Base-by-base conservation (phyloP, 257 asterid species). In the Thymus mandschuricus region DNA sequence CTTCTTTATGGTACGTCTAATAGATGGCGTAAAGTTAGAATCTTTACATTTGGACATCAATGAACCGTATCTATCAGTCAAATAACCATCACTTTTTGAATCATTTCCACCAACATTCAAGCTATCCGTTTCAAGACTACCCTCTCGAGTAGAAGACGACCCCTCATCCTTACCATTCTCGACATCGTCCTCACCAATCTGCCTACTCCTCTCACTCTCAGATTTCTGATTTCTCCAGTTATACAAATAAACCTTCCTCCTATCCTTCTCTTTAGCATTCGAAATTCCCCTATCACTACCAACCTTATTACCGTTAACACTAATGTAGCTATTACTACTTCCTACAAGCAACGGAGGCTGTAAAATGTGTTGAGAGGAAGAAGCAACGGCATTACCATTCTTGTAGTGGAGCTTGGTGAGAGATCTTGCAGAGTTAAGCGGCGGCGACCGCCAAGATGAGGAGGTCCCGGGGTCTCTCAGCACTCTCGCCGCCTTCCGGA, bases 391-490 rank as follows among this genome's bases (percentile, higher is more conserved):
- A 49, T 78, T 78, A 83, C 85, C 84, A 63, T 68, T 70, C 77
- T 84, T 83, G 75, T 80, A 86, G 70, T 91, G 95, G 38, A 84
- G 87, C 73, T 83, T 87, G 10, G 90, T 83, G 5, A 82, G 84
- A 63, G 99, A 89, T 95, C 96, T 83, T 10, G 92, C 85, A 3
- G 96, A 84, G 73, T 78, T 82, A 2, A 84, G 71, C 11, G 97
- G 70, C 70, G 70, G 98, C 2, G 97, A 88, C 80, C 94, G 84
- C 97, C 96, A 88, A 29, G 97, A 81, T 8, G 96, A 86, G 40
- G 92, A 86, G 66, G 99, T 95, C 10, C 97, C 98, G 30, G 99
- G 99, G 80, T 95, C 99, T 71, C 91, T 83, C 4, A 95, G 81
- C 62, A 75, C 94, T 30, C 90, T 81, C 43, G 98, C 91, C 10